Evolutionary conservation across 1,284 basidiomycete genomes (phyloP).

Genomic region (Cutaneotrichosporon spelunceum): DNA sequence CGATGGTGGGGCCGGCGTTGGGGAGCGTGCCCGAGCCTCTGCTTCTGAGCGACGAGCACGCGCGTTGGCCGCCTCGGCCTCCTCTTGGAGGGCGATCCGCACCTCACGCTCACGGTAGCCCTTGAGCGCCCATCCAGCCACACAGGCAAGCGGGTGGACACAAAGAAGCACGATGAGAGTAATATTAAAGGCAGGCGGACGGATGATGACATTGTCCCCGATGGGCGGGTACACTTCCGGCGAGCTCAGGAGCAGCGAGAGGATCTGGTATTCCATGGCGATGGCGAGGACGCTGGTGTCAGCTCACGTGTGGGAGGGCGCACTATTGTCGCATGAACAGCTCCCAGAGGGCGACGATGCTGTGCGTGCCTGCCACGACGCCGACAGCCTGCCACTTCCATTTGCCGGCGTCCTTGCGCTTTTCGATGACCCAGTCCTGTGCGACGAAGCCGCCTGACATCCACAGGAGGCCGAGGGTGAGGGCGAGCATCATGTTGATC

Average conservation of each 20-base stretch:
- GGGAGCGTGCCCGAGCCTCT: too few relatives aligned
- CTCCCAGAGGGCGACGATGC: constrained; percentile 43
- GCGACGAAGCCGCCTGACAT: constrained; percentile 55
- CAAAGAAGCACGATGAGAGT: constrained; percentile 47
- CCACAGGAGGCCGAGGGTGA: constrained; percentile 54
- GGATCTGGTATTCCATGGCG: constrained; percentile 43
- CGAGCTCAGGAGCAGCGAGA: constrained; percentile 46
- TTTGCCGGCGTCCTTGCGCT: constrained; percentile 27
- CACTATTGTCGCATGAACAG: constrained; percentile 38
- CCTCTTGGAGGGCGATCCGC: constrained; percentile 51
- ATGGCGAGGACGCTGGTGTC: constrained; percentile 39
- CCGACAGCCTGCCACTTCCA: constrained; percentile 47
- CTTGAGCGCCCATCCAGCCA: constrained; percentile 40
- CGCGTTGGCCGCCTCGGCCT: constrained; percentile 43
- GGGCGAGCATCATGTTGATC: constrained; percentile 54
- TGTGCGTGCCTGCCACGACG: constrained; percentile 39
- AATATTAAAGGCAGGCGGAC: constrained; percentile 43
- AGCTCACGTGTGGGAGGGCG: constrained; percentile 15
- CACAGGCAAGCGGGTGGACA: constrained; percentile 46
- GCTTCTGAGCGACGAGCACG: not conserved
- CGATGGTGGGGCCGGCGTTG: too few relatives aligned
- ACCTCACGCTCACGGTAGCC: constrained; percentile 34
- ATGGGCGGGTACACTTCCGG: constrained; percentile 37
- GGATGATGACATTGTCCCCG: constrained; percentile 35
- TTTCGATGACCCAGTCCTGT: constrained; percentile 50